Conservation (phyloP, 2,329 filamentous ascomycete species). For the Knoxdaviesia capensis region DNA sequence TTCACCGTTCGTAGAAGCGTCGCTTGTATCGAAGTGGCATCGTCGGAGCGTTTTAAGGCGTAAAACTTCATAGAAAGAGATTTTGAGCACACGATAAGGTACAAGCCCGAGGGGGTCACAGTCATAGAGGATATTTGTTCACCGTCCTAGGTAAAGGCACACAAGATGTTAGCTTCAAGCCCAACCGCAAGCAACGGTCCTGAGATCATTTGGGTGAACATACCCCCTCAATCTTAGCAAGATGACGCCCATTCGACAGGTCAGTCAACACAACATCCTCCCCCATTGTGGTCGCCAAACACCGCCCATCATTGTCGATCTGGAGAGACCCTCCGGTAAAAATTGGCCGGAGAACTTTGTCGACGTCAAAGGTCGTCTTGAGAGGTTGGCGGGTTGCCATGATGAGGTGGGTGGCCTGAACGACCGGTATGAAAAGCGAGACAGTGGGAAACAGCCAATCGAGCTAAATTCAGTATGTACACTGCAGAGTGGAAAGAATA, state of each 20-base stretch:
- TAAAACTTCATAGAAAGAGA: slow-evolving; percentile 95
- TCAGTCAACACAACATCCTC: slow-evolving; percentile 84
- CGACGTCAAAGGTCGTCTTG: slow-evolving; percentile 80
- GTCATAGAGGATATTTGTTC: slow-evolving; percentile 1
- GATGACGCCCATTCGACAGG: slow-evolving; percentile 59
- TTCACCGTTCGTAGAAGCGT: slow-evolving; percentile 65
- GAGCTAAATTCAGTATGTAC: no score
- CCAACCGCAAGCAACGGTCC: background rate
- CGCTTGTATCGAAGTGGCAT: slow-evolving; percentile 33
- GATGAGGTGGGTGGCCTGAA: slow-evolving; percentile 5
- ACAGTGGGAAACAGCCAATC: no score
- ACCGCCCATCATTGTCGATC: slow-evolving; percentile 58
- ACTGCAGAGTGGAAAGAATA: no score
- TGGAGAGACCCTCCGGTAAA: slow-evolving; percentile 82
- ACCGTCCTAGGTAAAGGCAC: slow-evolving; percentile 4
- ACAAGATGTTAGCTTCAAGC: background rate
- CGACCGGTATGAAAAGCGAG: no score
- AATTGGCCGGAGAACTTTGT: slow-evolving; percentile 71
- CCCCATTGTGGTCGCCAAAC: slow-evolving; percentile 75
- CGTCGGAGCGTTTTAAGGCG: slow-evolving; percentile 40
- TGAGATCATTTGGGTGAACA: slow-evolving; percentile 5
- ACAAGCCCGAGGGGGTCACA: slow-evolving; percentile 77
- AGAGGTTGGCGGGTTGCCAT: slow-evolving; percentile 43
- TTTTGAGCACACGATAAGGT: slow-evolving; percentile 78
- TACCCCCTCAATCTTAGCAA: slow-evolving; percentile 77